phyloP scores from a whole-genome alignment of 495 filamentous ascomycete species.

The Podospora pseudoanserina region DNA sequence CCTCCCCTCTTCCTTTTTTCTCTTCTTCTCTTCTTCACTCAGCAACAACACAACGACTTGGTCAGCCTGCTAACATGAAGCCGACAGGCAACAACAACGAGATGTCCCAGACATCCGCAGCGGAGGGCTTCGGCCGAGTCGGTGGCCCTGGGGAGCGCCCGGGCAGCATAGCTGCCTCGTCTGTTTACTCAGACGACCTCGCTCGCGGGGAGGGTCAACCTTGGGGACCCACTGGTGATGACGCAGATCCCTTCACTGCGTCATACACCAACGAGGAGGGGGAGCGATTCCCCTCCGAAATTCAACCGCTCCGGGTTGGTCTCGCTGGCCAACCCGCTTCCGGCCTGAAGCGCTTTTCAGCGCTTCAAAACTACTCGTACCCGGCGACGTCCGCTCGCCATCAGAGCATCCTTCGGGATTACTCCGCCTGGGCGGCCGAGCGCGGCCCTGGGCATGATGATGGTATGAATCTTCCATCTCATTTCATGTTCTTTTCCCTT shows the following conservation, averaged over 20 bases:
- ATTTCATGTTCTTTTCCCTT: not conserved
- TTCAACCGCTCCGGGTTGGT: not conserved
- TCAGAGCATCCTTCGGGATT: not conserved
- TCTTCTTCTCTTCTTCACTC: no score
- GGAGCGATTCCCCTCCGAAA: not conserved
- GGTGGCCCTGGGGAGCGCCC: not conserved
- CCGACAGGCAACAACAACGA: not conserved
- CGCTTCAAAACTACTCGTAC: not conserved
- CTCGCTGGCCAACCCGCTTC: not conserved
- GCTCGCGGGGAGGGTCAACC: not conserved
- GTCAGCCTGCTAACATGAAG: not conserved
- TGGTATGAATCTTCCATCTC: not conserved
- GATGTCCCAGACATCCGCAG: not conserved
- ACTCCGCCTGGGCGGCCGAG: not conserved
- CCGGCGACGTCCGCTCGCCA: not conserved
- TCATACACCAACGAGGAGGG: not conserved
- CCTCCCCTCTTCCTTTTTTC: not conserved
- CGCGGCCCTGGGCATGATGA: not conserved
- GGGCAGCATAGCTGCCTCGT: not conserved
- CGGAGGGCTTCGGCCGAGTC: not conserved
- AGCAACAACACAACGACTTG: no score
- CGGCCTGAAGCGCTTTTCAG: not conserved
- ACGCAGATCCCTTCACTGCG: not conserved
- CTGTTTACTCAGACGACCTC: not conserved
- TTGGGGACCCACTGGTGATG: not conserved